Conservation (phyloP, 768 basidiomycete species). For the Podaxis sp. region DNA sequence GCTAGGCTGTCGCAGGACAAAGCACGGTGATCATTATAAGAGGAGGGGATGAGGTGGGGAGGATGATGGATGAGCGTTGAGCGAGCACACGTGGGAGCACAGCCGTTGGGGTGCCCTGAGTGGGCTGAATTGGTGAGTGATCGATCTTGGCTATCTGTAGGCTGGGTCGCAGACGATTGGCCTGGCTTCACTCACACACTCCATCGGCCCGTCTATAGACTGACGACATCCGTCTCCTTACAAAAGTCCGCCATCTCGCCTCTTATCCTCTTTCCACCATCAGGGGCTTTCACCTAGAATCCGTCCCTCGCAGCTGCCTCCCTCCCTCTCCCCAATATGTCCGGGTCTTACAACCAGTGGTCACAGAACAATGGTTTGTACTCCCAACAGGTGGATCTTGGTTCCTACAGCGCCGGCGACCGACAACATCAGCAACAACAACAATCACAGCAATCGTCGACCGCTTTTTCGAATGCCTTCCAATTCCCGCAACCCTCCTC, state of each 20-base stretch:
- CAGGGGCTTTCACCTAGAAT: background rate
- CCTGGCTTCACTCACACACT: slow-evolving; percentile 11
- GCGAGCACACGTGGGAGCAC: slow-evolving; percentile 3
- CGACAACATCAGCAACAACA: slow-evolving; percentile 22
- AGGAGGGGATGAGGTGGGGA: background rate
- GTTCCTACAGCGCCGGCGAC: slow-evolving; percentile 19
- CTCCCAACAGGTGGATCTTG: slow-evolving; percentile 31
- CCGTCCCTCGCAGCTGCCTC: background rate
- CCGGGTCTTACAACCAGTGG: slow-evolving; percentile 11
- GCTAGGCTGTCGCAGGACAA: background rate
- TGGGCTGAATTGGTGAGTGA: background rate
- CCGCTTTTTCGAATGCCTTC: slow-evolving; percentile 9
- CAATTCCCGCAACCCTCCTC: slow-evolving; percentile 19
- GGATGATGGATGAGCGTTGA: background rate
- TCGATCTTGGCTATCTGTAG: slow-evolving; percentile 5
- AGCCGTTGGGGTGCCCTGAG: slow-evolving; percentile 1
- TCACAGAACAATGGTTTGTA: slow-evolving; percentile 16
- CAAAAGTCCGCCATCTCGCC: background rate
- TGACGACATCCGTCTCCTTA: background rate
- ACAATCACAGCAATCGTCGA: slow-evolving; percentile 17
- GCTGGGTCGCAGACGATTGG: background rate
- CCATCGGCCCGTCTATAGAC: slow-evolving; percentile 2
- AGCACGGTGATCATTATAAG: background rate
- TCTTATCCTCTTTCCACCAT: background rate
- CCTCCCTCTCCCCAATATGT: slow-evolving; percentile 7